Evolutionary conservation across 1,139 yeast species (phyloP), one percentile per base, ranked within the genome.

Genomic region (Suhomyces terraborum): DNA sequence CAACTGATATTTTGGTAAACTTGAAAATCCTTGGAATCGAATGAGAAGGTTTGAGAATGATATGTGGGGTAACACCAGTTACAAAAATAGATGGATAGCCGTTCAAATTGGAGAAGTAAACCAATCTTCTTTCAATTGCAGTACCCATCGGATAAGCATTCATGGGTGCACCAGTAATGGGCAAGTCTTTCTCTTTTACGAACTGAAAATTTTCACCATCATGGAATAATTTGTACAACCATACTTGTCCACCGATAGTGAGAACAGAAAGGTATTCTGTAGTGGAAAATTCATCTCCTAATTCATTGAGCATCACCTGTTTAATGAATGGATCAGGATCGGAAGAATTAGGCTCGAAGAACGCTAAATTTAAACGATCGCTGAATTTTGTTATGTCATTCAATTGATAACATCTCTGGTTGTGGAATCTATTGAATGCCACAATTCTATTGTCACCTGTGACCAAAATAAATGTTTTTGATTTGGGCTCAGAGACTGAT

Each of bases 161-260:
- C 43, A 79, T 84, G 1, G 93, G 91, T 1, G 93, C 93, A 41
- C 93, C 94, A 1, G 88, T 81, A 23, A 72, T 62, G 4, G 62
- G 54, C 25, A 69, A 51, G 47, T 79, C 79, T 44, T 75, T 70
- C 22, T 73, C 73, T 55, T 79, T 77, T 28, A 64, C 54, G 38
- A 82, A 69, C 46, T 72, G 67, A 50, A 69, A 74, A 48, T 71
- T 72, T 33, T 72, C 75, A 4, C 79, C 76, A 54, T 75, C 80
- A 49, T 69, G 70, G 44, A 69, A 78, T 31, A 82, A 64, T 52
- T 80, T 80, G 58, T 88, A 88, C 47, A 85, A 67, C 33, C 80
- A 67, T 1, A 88, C 67, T 59, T 88, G 95, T 53, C 94, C 94
- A 41, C 93, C 91, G 56, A 82, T 77, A 0, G 95, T 88, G 37